Base-by-base conservation (phyloP, 768 basidiomycete species). In the Calocera viscosa region DNA sequence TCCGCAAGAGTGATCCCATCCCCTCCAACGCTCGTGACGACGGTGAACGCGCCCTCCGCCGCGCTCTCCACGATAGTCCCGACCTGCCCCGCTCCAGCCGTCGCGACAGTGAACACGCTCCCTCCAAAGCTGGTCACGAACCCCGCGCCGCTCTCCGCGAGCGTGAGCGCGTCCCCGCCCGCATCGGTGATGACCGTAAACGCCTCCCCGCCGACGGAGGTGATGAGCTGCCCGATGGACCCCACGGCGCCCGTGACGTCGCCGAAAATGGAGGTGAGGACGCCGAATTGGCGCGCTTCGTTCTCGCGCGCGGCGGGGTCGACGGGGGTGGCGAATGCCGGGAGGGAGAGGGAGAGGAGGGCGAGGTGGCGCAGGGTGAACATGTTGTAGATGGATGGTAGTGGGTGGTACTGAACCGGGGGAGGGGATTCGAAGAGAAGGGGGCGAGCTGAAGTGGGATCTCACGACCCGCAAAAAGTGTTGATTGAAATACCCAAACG, bases 101-200 rank as follows among this genome's bases (percentile, higher is more conserved):
- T 72, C 10, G 82, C 81, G 24, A 80, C 77, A 17, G 82, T 85
- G 74, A 80, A 86, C 1, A 81, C 72, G 8, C 80, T 79, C 38
- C 86, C 85, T 28, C 79, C 83, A 68, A 79, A 80, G 22, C 82
- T 79, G 32, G 84, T 86, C 8, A 75, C 77, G 39, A 64, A 40
- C 19, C 67, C 66, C 7, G 34, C 67, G 17, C 77, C 77, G 17
- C 74, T 72, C 72, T 80, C 43, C 30, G 84, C 86, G 22, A 89
- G 79, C 0, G 86, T 88, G 67, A 87, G 75, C 0, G 81, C 86
- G 49, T 79, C 70, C 12, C 86, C 87, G 7, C 85, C 87, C 11
- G 72, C 80, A 43, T 81, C 83, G 17, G 83, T 85, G 32, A 88
- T 75, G 22, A 88, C 72, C 16, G 84, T 88, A 64, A 78, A 75